Evolutionary conservation across 2,329 filamentous ascomycete genomes (phyloP).

Genomic region (Fusarium sp.): DNA sequence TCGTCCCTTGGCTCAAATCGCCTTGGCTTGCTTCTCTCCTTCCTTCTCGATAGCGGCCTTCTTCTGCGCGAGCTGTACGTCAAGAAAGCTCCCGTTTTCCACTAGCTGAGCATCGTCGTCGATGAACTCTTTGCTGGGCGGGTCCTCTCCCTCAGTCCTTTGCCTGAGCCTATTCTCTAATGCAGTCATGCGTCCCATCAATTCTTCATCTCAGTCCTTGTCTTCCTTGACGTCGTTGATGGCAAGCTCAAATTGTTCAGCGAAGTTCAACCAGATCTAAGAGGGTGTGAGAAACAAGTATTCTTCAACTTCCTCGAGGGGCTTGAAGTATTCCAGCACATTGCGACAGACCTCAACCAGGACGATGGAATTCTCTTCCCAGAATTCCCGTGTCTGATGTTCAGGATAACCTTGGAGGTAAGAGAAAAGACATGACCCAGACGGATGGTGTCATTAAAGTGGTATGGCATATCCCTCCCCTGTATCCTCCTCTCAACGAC

Average conservation of each 20-base stretch:
- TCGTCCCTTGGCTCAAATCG: constrained; percentile 63
- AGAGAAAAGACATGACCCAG: background rate
- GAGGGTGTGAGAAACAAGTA: background rate
- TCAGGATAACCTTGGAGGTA: background rate
- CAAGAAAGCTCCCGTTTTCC: constrained; percentile 52
- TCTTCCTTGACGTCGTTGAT: background rate
- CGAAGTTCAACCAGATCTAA: rapidly evolving
- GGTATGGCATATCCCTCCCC: rapidly evolving
- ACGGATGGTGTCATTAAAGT: background rate
- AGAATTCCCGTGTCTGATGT: background rate
- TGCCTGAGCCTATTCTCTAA: rapidly evolving
- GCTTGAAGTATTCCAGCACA: background rate
- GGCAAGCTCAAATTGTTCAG: background rate
- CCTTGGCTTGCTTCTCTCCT: constrained; percentile 72
- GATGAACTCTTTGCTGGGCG: background rate
- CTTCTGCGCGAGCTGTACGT: constrained; percentile 76
- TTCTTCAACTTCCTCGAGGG: background rate
- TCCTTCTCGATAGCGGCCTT: constrained; percentile 84
- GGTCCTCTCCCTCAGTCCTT: background rate
- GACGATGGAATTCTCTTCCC: background rate
- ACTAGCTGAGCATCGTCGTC: background rate
- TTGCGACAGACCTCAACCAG: background rate
- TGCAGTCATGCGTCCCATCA: background rate
- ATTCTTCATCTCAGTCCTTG: background rate
- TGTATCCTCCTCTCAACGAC: background rate